Conservation (phyloP, 768 basidiomycete genomes). For the Podaxis sp. region DNA sequence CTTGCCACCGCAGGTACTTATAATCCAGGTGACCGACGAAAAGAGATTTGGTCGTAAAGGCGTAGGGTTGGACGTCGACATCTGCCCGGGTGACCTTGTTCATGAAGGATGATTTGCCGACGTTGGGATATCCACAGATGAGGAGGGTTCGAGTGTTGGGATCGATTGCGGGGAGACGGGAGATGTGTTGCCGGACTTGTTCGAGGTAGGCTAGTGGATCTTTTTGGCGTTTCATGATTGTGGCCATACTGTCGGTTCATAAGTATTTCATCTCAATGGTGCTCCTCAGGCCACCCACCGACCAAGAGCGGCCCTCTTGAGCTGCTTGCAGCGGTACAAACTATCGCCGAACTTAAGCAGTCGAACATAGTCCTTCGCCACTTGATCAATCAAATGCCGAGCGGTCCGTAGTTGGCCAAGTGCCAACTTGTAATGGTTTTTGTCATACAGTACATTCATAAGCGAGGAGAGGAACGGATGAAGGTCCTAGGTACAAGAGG, state of each 20-base stretch:
- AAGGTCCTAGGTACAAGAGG: slow-evolving; percentile 55
- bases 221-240: slow-evolving; percentile 97
- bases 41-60: slow-evolving; percentile 98
- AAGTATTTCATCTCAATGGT: neutral
- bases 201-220: slow-evolving; percentile 98
- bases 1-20: slow-evolving; percentile 99
- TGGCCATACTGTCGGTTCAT: slow-evolving; percentile 77
- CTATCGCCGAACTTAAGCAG: slow-evolving; percentile 98
- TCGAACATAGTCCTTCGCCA: slow-evolving; percentile 96
- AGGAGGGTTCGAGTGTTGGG: slow-evolving; percentile 97
- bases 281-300: slow-evolving; percentile 57
- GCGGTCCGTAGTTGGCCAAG: slow-evolving; percentile 96
- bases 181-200: slow-evolving; percentile 98
- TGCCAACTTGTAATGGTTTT: slow-evolving; percentile 99
- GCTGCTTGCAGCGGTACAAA: slow-evolving; percentile 97
- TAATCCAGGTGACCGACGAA: slow-evolving; percentile 99
- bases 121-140: slow-evolving; percentile 98
- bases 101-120: slow-evolving; percentile 98
- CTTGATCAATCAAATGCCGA: slow-evolving; percentile 93
- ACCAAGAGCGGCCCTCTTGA: slow-evolving; percentile 96
- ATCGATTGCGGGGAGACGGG: slow-evolving; percentile 96
- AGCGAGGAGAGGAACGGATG: slow-evolving; percentile 96
- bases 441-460: slow-evolving; percentile 99
- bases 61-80: slow-evolving; percentile 99
- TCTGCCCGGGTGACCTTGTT: slow-evolving; percentile 99